A percentile compares a stretch with the other conserved stretches of the same genome.
Evolutionary conservation across 1,284 basidiomycete species (phyloP).

Genomic region (Cryptococcus depauperatus): DNA sequence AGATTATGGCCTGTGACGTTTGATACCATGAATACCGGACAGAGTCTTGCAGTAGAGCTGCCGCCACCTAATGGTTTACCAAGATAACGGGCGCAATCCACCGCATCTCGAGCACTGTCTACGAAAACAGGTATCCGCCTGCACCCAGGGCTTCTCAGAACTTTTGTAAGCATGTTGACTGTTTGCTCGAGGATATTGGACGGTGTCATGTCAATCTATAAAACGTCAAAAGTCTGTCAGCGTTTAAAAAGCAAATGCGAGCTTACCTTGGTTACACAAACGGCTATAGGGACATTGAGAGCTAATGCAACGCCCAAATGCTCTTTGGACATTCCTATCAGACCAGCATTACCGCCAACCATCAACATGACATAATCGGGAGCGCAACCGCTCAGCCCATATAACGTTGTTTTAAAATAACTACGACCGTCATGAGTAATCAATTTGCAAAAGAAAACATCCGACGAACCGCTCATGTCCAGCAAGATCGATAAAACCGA

Average conservation of each 20-base stretch:
- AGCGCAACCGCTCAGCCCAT: constrained; percentile 85
- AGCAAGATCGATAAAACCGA: constrained; percentile 89
- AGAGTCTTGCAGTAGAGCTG: constrained; percentile 53
- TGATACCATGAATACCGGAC: constrained; percentile 87
- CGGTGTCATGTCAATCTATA: constrained; percentile 93
- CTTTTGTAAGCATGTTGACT: constrained; percentile 84
- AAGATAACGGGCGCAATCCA: constrained; percentile 57
- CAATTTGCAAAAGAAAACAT: constrained; percentile 33
- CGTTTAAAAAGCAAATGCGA: background rate
- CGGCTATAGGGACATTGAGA: constrained; percentile 83
- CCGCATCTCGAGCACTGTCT: constrained; percentile 56
- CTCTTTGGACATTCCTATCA: constrained; percentile 96
- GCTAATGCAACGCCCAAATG: constrained; percentile 92
- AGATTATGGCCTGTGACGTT: constrained; percentile 92
- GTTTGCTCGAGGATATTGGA: constrained; percentile 83
- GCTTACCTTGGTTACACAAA: constrained; percentile 84
- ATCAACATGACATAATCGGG: constrained; percentile 94
- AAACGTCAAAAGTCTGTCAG: background rate
- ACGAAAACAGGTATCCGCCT: constrained; percentile 46
- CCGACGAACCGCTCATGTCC: constrained; percentile 77
- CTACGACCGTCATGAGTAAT: constrained; percentile 11
- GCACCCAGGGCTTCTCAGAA: constrained; percentile 88
- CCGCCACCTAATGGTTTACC: constrained; percentile 53
- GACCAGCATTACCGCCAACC: constrained; percentile 85
- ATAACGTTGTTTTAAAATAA: constrained; percentile 76